Evolutionary conservation across 192 early-diverging fungal genomes (phyloP).

Genomic region (Gaertneriomyces semiglobifer): DNA sequence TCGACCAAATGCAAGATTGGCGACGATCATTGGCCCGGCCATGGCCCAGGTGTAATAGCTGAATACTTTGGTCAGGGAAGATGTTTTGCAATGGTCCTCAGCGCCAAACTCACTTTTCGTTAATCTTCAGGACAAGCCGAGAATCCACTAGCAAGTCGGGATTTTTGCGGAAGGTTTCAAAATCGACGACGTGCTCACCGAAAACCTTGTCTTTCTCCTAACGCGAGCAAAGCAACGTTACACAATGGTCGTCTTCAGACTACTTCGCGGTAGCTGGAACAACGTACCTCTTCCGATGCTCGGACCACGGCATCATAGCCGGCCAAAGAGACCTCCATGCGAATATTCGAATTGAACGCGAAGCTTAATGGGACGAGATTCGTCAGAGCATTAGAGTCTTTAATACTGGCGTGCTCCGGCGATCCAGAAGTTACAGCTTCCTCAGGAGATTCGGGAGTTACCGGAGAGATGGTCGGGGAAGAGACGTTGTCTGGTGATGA

Average conservation of each 20-base stretch:
- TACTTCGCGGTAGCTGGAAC: too few relatives aligned
- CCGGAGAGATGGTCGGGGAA: background rate
- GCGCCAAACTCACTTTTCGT: constrained; percentile 40
- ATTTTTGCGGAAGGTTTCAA: constrained; percentile 51
- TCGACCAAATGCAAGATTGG: constrained; percentile 56
- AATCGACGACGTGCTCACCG: constrained; percentile 47
- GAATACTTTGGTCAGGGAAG: background rate
- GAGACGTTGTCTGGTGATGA: background rate
- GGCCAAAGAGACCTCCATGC: constrained; percentile 28
- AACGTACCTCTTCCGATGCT: constrained; percentile 4
- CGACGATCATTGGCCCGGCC: constrained; percentile 59
- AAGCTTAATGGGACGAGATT: constrained; percentile 21
- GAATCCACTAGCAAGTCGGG: constrained; percentile 56
- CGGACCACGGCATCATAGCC: constrained; percentile 17
- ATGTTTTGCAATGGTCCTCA: background rate
- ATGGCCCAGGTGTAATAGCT: constrained; percentile 60
- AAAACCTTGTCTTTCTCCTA: constrained; percentile 46
- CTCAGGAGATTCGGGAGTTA: background rate
- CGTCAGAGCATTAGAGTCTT: constrained; percentile 9
- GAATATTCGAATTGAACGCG: constrained; percentile 21
- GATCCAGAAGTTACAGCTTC: background rate
- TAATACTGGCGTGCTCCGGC: constrained; percentile 24
- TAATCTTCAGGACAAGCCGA: constrained; percentile 51
- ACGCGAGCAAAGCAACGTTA: background rate
- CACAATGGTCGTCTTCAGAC: too few relatives aligned